Evolutionary conservation across 306 rosid species (phyloP), one percentile per base, ranked within the genome.

Genomic region (Citrullus amarus): DNA sequence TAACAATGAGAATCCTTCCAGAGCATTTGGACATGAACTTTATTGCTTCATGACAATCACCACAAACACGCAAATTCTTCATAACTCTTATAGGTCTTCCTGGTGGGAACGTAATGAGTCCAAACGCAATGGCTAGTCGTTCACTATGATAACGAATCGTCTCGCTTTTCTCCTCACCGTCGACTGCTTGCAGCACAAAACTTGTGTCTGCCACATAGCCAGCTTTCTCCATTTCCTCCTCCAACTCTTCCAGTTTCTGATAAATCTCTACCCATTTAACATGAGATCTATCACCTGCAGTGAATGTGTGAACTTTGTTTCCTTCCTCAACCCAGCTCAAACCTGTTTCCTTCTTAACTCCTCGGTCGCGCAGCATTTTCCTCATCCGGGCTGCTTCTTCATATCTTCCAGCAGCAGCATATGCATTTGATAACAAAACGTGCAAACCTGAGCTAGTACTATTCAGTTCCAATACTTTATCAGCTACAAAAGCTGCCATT

Each of bases 311-410:
- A 74, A 95, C 86, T 78, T 85, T 88, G 58, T 89, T 91, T 57
- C 96, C 96, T 38, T 92, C 97, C 80, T 95, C 96, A 55, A 90
- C 88, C 97, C 95, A 92, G 81, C 98, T 95, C 87, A 92, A 86
- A 57, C 96, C 97, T 0, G 92, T 90, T 83, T 92, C 96, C 77
- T 95, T 92, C 87, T 90, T 92, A 84, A 87, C 79, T 28, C 96
- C 97, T 0, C 12, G 81, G 81, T 92, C 97, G 53, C 96, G 86
- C 63, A 92, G 30, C 86, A 48, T 82, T 84, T 89, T 92, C 84
- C 96, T 86, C 11, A 90, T 93, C 80, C 68, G 89, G 1, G 96
- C 97, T 6, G 98, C 96, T 79, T 92, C 98, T 79, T 92, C 95
- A 82, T 90, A 89, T 85, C 91, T 88, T 34, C 93, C 96, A 22